Evolutionary conservation across 176 grass and related monocot species (phyloP).

Genomic region (Themeda triandra): DNA sequence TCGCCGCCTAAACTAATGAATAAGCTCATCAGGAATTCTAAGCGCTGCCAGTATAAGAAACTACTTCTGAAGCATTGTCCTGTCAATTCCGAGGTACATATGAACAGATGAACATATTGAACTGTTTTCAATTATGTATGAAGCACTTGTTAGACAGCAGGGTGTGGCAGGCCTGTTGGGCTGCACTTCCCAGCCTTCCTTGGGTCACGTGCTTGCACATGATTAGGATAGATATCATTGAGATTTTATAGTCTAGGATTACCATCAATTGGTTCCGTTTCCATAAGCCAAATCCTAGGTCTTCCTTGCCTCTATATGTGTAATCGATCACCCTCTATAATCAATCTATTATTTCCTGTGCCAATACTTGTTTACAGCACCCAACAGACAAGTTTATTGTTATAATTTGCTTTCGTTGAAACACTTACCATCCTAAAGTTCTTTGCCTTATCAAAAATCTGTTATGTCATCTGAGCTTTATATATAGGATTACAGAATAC

Average conservation of each 20-base stretch:
- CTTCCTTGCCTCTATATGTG: not conserved
- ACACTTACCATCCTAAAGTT: not conserved
- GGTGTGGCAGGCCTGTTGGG: not conserved
- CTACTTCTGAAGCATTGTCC: conserved; percentile 60
- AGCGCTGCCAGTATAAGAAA: conserved; percentile 57
- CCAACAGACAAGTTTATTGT: not conserved
- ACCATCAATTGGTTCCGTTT: not conserved
- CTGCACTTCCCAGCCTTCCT: not conserved
- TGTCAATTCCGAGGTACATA: conserved; percentile 33
- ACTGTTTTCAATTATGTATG: conserved; percentile 10
- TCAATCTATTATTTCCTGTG: not conserved
- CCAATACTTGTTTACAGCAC: not conserved
- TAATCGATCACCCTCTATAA: not conserved
- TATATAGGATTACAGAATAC: not conserved
- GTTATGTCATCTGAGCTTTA: not conserved
- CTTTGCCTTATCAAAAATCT: not conserved
- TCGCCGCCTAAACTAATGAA: conserved; percentile 35
- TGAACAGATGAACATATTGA: conserved; percentile 1
- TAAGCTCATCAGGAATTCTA: conserved; percentile 55
- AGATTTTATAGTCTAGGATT: not conserved
- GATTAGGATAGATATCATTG: not conserved
- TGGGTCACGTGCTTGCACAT: not conserved
- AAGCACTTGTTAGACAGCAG: not conserved
- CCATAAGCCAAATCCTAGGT: not conserved
- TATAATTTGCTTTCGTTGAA: not conserved